phyloP scores from a whole-genome alignment of 176 grass and related monocot species.

The Oryza glumipatula region DNA sequence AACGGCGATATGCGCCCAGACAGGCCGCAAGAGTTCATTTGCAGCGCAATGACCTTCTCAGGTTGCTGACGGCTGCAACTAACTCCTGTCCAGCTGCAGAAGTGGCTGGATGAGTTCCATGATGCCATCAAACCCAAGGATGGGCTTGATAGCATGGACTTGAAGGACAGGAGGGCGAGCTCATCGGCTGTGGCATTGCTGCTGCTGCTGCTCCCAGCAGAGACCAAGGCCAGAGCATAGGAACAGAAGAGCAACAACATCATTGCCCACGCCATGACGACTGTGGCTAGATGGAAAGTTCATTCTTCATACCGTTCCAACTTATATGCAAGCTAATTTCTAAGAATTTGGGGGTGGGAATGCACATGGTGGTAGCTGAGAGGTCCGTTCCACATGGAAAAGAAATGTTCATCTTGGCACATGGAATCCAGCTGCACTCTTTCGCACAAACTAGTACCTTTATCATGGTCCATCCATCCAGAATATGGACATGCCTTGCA shows the following conservation, averaged over 20 bases:
- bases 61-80: constrained; percentile 17
- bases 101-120: constrained; percentile 32
- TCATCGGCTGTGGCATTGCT: neutral
- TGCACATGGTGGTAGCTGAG: too few species aligned
- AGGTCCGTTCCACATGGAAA: too few species aligned
- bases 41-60: constrained; percentile 27
- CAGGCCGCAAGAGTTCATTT: neutral
- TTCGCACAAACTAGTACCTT: too few species aligned
- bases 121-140: neutral
- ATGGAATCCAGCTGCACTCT: too few species aligned
- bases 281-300: too few species aligned
- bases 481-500: too few species aligned
- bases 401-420: too few species aligned
- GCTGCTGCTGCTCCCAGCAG: neutral
- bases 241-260: constrained; percentile 1
- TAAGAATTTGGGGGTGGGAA: too few species aligned
- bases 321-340: too few species aligned
- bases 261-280: too few species aligned
- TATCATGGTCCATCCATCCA: too few species aligned
- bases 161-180: constrained; percentile 45
- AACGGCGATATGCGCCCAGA: constrained; percentile 36
- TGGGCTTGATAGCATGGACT: constrained; percentile 22
- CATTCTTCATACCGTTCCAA: too few species aligned
- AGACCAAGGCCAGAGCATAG: neutral
- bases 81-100: constrained; percentile 45